A percentile compares a stretch with the other conserved stretches of the same genome.
phyloP scores from a whole-genome alignment of 2,329 filamentous ascomycete genomes.

The Verticillium tricorpus region DNA sequence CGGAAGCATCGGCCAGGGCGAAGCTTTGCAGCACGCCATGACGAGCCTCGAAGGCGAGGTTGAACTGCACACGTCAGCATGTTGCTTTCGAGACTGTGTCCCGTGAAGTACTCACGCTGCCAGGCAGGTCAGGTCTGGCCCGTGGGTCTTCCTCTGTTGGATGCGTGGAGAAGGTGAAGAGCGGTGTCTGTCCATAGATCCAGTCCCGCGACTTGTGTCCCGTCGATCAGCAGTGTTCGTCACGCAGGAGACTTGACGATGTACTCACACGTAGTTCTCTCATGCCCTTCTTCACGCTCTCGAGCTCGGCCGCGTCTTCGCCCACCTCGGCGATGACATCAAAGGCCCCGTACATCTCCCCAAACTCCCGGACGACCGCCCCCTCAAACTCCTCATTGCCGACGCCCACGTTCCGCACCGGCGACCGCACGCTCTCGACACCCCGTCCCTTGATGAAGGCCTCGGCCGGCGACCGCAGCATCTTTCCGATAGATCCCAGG shows the following conservation, averaged over 20 bases:
- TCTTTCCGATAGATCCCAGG: conserved; percentile 60
- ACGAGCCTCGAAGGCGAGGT: conserved; percentile 29
- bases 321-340: conserved; percentile 38
- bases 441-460: conserved; percentile 75
- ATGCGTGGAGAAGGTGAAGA: conserved; percentile 67
- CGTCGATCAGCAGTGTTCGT: background rate
- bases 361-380: conserved; percentile 63
- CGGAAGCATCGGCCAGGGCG: conserved; percentile 12
- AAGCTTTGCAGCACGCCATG: conserved; percentile 32
- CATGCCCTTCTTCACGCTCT: conserved; percentile 55
- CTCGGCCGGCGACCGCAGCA: conserved; percentile 75
- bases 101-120: conserved; percentile 29
- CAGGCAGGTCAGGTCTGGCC: conserved; percentile 45
- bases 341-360: conserved; percentile 54
- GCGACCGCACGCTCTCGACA: conserved; percentile 85
- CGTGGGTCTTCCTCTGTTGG: conserved; percentile 55
- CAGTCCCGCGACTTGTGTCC: conserved; percentile 56
- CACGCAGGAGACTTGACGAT: background rate
- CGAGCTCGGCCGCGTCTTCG: conserved; percentile 38
- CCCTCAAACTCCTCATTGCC: conserved; percentile 39
- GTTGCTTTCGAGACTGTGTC: no score
- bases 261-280: conserved; percentile 54
- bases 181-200: conserved; percentile 82
- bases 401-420: conserved; percentile 72
- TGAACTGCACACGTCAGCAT: conserved; percentile 6